These are phyloP conservation scores for Phytopythium kandeliae DNA, from an alignment of 352 stramenopile genomes.

Conservation along the genomic window DNA sequence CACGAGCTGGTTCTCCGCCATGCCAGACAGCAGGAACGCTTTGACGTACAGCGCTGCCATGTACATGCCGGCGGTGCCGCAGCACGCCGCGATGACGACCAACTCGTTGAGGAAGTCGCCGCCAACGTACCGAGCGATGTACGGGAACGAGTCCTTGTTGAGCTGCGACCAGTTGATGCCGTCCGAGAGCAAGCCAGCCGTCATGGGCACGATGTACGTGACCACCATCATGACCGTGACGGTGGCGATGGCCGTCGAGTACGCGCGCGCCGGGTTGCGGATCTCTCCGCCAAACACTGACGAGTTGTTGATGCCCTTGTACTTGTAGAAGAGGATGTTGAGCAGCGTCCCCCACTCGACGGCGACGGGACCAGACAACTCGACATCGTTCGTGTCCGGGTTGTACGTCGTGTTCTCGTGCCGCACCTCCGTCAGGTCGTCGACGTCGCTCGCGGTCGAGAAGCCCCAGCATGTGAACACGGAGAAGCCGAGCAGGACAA, in stretches of 20 bases:
- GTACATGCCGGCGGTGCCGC: slow-evolving; percentile 84
- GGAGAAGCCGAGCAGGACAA: slow-evolving; percentile 34
- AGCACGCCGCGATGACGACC: slow-evolving; percentile 69
- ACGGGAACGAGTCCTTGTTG: slow-evolving; percentile 81
- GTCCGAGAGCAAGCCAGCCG: slow-evolving; percentile 63
- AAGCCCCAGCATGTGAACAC: slow-evolving; percentile 47
- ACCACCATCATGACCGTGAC: slow-evolving; percentile 66
- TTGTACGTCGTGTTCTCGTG: slow-evolving; percentile 18
- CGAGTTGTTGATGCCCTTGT: slow-evolving; percentile 91
- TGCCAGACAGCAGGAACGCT: slow-evolving; percentile 77
- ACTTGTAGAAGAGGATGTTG: slow-evolving; percentile 96
- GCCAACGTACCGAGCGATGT: slow-evolving; percentile 76
- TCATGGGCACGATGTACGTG: slow-evolving; percentile 88
- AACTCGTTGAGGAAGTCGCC: slow-evolving; percentile 78
- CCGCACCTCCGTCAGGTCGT: slow-evolving; percentile 40
- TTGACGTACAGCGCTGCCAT: slow-evolving; percentile 88
- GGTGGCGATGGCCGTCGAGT: slow-evolving; percentile 80
- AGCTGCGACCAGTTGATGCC: slow-evolving; percentile 60
- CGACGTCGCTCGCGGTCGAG: slow-evolving; percentile 14
- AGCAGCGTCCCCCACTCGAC: slow-evolving; percentile 83
- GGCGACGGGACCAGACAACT: slow-evolving; percentile 19
- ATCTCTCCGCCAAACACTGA: slow-evolving; percentile 91
- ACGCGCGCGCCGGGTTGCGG: slow-evolving; percentile 72
- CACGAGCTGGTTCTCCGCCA: slow-evolving; percentile 79
- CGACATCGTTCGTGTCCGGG: slow-evolving; percentile 9